Conservation (phyloP, 2,329 filamentous ascomycete species). For the Xylaria sp. region DNA sequence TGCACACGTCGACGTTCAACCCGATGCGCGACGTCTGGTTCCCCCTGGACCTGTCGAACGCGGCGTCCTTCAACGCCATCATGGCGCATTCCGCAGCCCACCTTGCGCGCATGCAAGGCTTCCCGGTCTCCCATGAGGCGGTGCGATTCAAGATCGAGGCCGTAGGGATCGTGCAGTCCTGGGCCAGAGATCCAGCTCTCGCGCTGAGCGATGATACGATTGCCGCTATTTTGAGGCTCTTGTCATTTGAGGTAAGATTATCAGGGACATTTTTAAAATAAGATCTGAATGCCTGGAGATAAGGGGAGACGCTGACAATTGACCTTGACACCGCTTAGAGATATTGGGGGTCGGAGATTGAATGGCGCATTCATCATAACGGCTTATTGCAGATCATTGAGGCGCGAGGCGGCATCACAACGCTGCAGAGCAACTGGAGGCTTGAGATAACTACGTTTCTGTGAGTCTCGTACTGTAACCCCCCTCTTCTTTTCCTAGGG, state of each 20-base stretch:
- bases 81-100: conserved; percentile 56
- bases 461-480: conserved; percentile 43
- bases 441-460: conserved; percentile 42
- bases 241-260: conserved; percentile 49
- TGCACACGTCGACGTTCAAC: conserved; percentile 21
- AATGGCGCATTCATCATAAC: conserved; percentile 49
- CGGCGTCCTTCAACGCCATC: conserved; percentile 53
- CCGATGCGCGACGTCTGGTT: conserved; percentile 54
- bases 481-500: not conserved
- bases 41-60: conserved; percentile 54
- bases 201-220: conserved; percentile 51
- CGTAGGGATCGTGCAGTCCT: conserved; percentile 49
- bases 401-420: conserved; percentile 47
- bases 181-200: conserved; percentile 47
- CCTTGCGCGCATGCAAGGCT: conserved; percentile 49
- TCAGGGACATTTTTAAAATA: not conserved
- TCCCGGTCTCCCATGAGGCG: conserved; percentile 42
- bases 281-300: not conserved
- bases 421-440: conserved; percentile 48
- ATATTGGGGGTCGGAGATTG: conserved; percentile 49
- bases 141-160: conserved; percentile 51
- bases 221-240: conserved; percentile 47
- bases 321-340: conserved; percentile 28
- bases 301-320: not conserved
- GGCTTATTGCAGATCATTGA: conserved; percentile 49